phyloP scores from a whole-genome alignment of 176 grass and related monocot species.

The maize (Zea mays) region Zm-B73-REFERENCE-NAM-5.0 NC_050097.1:234526501-234527000 shows the following conservation, averaged over 20 bases:
- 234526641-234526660: not conserved
- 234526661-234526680: not conserved
- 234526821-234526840: not conserved
- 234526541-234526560: not conserved
- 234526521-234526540: not conserved
- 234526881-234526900: not conserved
- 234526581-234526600: not conserved
- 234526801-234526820: conserved; percentile 2
- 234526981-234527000: too few species aligned
- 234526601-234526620: not conserved
- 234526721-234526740: conserved; percentile 14
- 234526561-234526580: not conserved
- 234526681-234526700: not conserved
- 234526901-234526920: conserved; percentile 1
- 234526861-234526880: not conserved
- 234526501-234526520: not conserved
- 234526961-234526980: too few species aligned
- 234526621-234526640: not conserved
- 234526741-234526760: not conserved
- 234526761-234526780: not conserved
- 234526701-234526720: not conserved
- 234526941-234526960: too few species aligned
- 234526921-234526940: too few species aligned
- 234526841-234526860: conserved; percentile 19
- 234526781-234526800: conserved; percentile 12